Evolutionary conservation across 176 grass and related monocot species (phyloP), one percentile per base, ranked within the genome.

Genomic region (Pharus latifolius): DNA sequence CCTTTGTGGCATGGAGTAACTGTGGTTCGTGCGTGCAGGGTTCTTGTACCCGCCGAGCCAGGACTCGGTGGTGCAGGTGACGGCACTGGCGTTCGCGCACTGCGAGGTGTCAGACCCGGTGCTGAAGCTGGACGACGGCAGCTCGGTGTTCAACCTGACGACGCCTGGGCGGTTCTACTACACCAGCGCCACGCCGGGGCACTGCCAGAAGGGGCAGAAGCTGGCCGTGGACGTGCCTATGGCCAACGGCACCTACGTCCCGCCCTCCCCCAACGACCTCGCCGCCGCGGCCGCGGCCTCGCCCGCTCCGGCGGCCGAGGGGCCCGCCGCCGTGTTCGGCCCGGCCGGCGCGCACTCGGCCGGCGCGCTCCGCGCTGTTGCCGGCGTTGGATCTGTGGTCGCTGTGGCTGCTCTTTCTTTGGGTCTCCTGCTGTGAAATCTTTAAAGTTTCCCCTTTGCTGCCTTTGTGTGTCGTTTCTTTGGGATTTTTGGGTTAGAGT

Each of bases 41-140:
- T 96, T 96, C 60, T 74, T 96, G 7, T 96, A 96, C 78, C 94
- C 80, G 47, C 82, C 73, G 18, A 85, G 82, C 30, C 51, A 91
- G 69, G 81, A 90, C 73, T 78, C 38, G 60, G 82, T 81, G 70
- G 17, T 86, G 16, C 63, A 76, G 58, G 83, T 86, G 11, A 80
- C 83, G 17, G 77, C 67, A 43, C 65, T 40, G 48, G 83, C 70
- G 27, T 86, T 70, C 71, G 80, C 60, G 53, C 70, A 35, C 46
- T 86, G 77, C 19, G 56, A 49, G 19, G 26, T 70, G 20, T 45
- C 46, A 14, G 77, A 76, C 50, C 83, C 77, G 26, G 60, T 86
- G 13, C 23, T 71, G 34, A 59, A 25, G 9, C 49, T 86, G n/a
- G 52, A 47, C 34, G 83, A 86, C 12, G 83, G 77, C 14, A 86